phyloP scores from a whole-genome alignment of 2,329 filamentous ascomycete species.

The Aschersonia sp. region DNA sequence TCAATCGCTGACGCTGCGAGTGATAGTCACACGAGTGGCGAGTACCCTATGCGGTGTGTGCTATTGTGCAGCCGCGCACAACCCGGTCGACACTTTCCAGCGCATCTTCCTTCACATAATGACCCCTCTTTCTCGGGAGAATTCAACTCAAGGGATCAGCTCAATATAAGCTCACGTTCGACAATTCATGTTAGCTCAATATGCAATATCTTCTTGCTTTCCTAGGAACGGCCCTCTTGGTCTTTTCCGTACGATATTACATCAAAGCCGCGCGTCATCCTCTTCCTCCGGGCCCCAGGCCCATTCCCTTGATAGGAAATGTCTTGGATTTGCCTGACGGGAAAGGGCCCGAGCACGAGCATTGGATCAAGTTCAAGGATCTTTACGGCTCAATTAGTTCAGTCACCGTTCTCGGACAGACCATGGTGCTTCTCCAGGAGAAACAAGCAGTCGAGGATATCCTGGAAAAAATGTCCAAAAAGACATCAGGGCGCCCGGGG shows the following conservation, averaged over 20 bases:
- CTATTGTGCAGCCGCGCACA: no score
- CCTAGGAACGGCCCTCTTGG: background rate
- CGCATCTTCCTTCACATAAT: no score
- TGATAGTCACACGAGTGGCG: no score
- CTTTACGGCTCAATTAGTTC: conserved; percentile 27
- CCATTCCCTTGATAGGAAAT: conserved; percentile 4
- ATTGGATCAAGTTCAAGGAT: conserved; percentile 4
- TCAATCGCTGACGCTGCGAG: no score
- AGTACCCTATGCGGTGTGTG: no score
- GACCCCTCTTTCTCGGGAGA: no score
- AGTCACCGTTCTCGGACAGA: conserved; percentile 22
- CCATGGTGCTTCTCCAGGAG: conserved; percentile 25
- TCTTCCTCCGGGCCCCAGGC: conserved; percentile 4
- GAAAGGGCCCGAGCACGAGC: background rate
- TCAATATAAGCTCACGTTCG: no score
- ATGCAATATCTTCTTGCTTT: no score
- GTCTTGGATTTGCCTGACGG: conserved; percentile 1
- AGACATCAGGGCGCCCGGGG: conserved; percentile 19
- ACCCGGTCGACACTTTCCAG: no score
- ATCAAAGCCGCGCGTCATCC: background rate
- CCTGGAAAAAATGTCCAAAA: conserved; percentile 18
- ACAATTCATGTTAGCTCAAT: no score
- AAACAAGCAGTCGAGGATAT: conserved; percentile 19
- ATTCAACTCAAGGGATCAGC: no score
- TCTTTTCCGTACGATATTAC: background rate